Percentiles rank a stretch among this genome's conserved stretches.
phyloP scores from a whole-genome alignment of 768 basidiomycete genomes.

The Tricholoma bakamatsutake region DNA sequence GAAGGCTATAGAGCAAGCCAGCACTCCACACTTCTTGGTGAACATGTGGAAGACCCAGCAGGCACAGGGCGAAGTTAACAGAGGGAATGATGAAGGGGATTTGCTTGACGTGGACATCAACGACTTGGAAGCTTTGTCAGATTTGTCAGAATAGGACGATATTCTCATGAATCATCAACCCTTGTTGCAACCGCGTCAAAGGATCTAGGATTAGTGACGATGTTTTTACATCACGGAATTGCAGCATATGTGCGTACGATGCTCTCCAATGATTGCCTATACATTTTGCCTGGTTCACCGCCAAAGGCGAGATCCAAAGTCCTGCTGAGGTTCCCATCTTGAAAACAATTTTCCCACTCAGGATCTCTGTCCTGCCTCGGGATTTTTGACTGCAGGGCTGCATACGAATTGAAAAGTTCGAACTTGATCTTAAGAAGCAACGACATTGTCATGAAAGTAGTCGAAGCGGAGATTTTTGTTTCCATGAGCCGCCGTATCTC shows the following conservation, averaged over 20 bases:
- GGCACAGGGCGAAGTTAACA: slow-evolving; percentile 23
- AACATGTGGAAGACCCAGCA: slow-evolving; percentile 65
- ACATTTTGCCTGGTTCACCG: slow-evolving; percentile 2
- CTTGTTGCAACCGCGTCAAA: no score
- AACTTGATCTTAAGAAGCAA: slow-evolving; percentile 29
- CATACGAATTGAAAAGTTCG: slow-evolving; percentile 32
- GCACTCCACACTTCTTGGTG: slow-evolving; percentile 63
- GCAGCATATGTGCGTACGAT: neutral
- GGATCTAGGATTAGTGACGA: neutral
- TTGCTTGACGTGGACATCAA: slow-evolving; percentile 46
- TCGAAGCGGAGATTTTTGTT: slow-evolving; percentile 3
- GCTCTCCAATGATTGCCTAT: neutral
- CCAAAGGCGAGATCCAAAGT: slow-evolving; percentile 24
- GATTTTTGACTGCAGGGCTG: slow-evolving; percentile 25
- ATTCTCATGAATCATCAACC: no score
- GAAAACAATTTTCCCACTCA: slow-evolving; percentile 27
- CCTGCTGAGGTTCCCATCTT: slow-evolving; percentile 18
- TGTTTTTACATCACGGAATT: neutral
- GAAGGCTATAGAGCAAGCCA: slow-evolving; percentile 68
- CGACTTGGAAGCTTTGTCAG: slow-evolving; percentile 18
- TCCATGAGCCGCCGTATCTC: slow-evolving; percentile 18
- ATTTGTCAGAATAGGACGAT: neutral
- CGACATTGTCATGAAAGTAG: slow-evolving; percentile 2
- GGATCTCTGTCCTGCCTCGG: slow-evolving; percentile 23
- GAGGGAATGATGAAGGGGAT: slow-evolving; percentile 52